Evolutionary conservation across 192 early-diverging fungal species (phyloP).

Genomic region (Coemansia sp.): DNA sequence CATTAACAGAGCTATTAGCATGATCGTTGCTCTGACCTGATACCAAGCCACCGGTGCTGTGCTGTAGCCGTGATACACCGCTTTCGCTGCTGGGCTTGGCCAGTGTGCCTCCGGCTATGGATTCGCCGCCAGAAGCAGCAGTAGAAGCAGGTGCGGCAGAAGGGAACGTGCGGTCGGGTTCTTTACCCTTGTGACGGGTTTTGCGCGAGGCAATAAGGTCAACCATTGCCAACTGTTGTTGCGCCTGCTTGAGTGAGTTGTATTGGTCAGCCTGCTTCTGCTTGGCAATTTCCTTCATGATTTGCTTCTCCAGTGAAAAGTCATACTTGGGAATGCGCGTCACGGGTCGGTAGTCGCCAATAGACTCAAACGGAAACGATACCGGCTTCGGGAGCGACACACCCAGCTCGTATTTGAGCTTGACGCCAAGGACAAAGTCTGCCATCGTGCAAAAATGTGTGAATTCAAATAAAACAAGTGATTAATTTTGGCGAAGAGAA

Average conservation of each 20-base stretch:
- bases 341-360: conserved; percentile 46
- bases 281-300: conserved; percentile 51
- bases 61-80: conserved; percentile 19
- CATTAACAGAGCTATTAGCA: no score
- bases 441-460: conserved; percentile 22
- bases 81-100: conserved; percentile 37
- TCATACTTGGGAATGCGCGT: conserved; percentile 54
- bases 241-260: conserved; percentile 39
- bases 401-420: conserved; percentile 49
- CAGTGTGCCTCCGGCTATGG: conserved; percentile 3
- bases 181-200: conserved; percentile 47
- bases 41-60: background rate
- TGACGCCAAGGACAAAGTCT: conserved; percentile 46
- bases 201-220: conserved; percentile 53
- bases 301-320: conserved; percentile 51
- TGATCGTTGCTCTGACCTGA: background rate
- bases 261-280: conserved; percentile 49
- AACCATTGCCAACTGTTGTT: conserved; percentile 53
- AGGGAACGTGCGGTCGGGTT: conserved; percentile 24
- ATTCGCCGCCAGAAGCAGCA: background rate
- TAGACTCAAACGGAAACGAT: conserved; percentile 53
- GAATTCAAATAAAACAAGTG: background rate
- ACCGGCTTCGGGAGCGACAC: conserved; percentile 47
- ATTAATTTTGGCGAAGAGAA: no score
- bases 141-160: background rate